A percentile compares a stretch with the other conserved stretches of the same genome.
Evolutionary conservation across 2,329 filamentous ascomycete genomes (phyloP).

Genomic region (Alternaria tenuissima): DNA sequence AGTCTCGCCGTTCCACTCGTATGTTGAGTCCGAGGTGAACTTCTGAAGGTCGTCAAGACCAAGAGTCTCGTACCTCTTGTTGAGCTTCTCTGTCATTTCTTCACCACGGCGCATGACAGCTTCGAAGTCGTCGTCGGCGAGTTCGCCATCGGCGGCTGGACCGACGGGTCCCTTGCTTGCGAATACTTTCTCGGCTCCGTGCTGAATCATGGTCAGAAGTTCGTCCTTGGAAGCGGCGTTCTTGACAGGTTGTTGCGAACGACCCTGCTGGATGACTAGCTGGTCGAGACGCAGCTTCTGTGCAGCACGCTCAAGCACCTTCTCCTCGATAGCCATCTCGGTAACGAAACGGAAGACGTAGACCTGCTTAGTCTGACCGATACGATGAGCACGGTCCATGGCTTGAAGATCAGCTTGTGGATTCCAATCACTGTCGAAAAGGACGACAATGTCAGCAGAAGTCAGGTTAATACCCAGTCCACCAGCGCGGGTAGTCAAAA

Average conservation of each 20-base stretch:
- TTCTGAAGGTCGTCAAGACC: conserved; percentile 97
- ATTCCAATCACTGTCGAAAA: conserved; percentile 99
- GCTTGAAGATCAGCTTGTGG: conserved; percentile 97
- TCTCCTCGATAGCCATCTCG: conserved; percentile 97
- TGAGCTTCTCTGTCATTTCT: conserved; percentile 86
- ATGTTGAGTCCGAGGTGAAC: conserved; percentile 95
- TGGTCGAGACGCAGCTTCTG: conserved; percentile 97
- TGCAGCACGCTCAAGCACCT: conserved; percentile 93
- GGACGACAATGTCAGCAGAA: conserved; percentile 90
- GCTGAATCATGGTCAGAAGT: conserved; percentile 96
- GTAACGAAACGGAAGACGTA: conserved; percentile 97
- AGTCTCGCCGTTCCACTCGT: conserved; percentile 98
- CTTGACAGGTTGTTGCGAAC: conserved; percentile 88
- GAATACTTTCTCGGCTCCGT: conserved; percentile 96
- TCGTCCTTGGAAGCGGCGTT: conserved; percentile 95
- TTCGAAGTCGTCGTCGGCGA: conserved; percentile 92
- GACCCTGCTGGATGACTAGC: conserved; percentile 96
- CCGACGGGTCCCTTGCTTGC: conserved; percentile 73
- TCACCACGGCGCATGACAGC: conserved; percentile 86
- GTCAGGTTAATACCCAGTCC: conserved; percentile 97
- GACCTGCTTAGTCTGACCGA: conserved; percentile 98
- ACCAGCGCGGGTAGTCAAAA: conserved; percentile 93
- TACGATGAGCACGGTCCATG: conserved; percentile 98
- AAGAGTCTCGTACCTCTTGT: conserved; percentile 93
- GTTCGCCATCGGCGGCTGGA: conserved; percentile 65